Percentiles rank a stretch among this genome's conserved stretches.
Evolutionary conservation across 2,329 filamentous ascomycete genomes (phyloP).

Genomic region (Chaetomiaceae sp.): DNA sequence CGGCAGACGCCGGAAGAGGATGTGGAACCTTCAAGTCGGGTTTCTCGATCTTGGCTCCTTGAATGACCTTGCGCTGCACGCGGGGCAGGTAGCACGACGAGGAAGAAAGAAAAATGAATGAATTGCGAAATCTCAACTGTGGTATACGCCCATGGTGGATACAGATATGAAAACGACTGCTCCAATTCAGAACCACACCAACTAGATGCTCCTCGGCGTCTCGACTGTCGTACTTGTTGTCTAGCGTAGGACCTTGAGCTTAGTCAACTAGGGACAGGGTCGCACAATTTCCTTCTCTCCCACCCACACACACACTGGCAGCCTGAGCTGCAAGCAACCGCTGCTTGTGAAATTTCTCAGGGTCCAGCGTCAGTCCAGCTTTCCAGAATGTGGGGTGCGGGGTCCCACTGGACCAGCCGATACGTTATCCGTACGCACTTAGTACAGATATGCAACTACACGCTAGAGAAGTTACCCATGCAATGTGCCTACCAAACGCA

Average conservation of each 20-base stretch:
- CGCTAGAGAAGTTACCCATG: too few relatives aligned
- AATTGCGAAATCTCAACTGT: not conserved
- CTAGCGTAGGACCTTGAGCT: not conserved
- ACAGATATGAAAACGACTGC: conserved; percentile 1
- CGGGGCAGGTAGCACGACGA: not conserved
- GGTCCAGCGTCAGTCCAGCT: not conserved
- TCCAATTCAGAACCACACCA: not conserved
- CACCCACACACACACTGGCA: not conserved
- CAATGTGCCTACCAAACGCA: too few relatives aligned
- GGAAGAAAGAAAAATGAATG: not conserved
- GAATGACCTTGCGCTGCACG: not conserved
- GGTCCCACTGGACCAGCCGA: not conserved
- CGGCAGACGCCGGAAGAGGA: not conserved
- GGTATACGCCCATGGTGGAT: conserved; percentile 11
- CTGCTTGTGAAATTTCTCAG: conserved; percentile 5
- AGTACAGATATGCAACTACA: too few relatives aligned
- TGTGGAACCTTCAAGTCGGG: too few relatives aligned
- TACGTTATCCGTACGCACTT: too few relatives aligned
- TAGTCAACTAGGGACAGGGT: too few relatives aligned
- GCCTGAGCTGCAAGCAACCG: not conserved
- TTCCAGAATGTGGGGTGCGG: conserved; percentile 5
- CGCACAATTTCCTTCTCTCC: conserved; percentile 5
- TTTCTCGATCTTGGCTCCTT: too few relatives aligned
- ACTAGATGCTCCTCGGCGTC: too few relatives aligned
- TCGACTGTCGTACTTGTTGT: too few relatives aligned